Conservation (phyloP, 768 basidiomycete genomes). For the Kwoniella heveanensis region DNA sequence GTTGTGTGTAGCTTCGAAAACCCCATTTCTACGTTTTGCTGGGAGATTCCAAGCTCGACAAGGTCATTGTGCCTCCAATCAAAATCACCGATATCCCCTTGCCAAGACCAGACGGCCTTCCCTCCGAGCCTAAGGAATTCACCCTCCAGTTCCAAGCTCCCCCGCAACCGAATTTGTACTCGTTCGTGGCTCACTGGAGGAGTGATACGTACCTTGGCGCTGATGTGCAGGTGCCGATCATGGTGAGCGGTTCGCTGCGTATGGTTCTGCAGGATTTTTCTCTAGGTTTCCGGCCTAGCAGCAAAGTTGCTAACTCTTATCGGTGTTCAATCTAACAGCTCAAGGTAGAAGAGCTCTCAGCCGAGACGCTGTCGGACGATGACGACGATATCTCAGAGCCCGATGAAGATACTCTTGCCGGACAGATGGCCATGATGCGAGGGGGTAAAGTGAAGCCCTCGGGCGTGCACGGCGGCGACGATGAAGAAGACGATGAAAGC, state of each 20-base stretch:
- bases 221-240: conserved; percentile 70
- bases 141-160: conserved; percentile 96
- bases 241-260: conserved; percentile 60
- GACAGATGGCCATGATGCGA: conserved; percentile 96
- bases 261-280: too few species aligned
- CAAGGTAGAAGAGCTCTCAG: conserved; percentile 74
- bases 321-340: conserved; percentile 63
- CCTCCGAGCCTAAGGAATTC: conserved; percentile 59
- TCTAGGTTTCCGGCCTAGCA: too few species aligned
- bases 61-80: conserved; percentile 82
- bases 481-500: conserved; percentile 61
- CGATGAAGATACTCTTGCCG: conserved; percentile 92
- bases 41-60: conserved; percentile 80
- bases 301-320: too few species aligned
- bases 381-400: conserved; percentile 95
- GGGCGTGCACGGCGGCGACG: conserved; percentile 64
- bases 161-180: conserved; percentile 75
- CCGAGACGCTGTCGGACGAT: conserved; percentile 62
- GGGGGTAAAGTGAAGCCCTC: conserved; percentile 79
- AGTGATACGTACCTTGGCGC: conserved; percentile 89
- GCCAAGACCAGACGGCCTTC: conserved; percentile 24
- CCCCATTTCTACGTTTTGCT: conserved; percentile 91
- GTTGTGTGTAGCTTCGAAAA: conserved; percentile 76
- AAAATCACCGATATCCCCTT: conserved; percentile 77
- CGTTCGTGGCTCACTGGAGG: conserved; percentile 81